phyloP scores from a whole-genome alignment of 1,284 basidiomycete species.

The Melampsora medusae region DNA sequence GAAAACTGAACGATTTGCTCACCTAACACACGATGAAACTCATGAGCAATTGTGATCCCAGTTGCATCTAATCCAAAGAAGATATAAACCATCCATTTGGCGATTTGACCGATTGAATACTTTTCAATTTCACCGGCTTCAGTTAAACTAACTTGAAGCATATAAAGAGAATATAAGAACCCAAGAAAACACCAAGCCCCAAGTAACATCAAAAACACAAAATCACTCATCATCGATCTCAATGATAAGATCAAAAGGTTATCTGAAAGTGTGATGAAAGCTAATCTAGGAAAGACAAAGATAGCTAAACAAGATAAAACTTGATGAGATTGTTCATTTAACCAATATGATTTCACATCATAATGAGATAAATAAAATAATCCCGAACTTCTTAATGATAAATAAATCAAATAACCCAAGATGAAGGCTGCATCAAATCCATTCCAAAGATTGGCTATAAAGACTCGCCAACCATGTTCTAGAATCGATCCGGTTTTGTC shows the following conservation, averaged over 20 bases:
- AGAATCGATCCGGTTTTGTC: slow-evolving; percentile 50
- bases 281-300: slow-evolving; percentile 54
- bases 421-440: slow-evolving; percentile 55
- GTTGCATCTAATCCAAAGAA: slow-evolving; percentile 44
- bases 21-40: slow-evolving; percentile 43
- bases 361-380: slow-evolving; percentile 47
- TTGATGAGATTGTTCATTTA: slow-evolving; percentile 53
- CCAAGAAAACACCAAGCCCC: slow-evolving; percentile 47
- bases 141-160: slow-evolving; percentile 17
- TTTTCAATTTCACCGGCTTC: slow-evolving; percentile 13
- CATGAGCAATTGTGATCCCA: slow-evolving; percentile 32
- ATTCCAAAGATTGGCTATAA: slow-evolving; percentile 54
- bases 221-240: slow-evolving; percentile 55
- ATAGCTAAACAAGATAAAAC: slow-evolving; percentile 53
- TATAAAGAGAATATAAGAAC: slow-evolving; percentile 33
- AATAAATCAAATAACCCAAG: slow-evolving; percentile 53
- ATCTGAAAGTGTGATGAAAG: slow-evolving; percentile 55
- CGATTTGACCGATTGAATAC: slow-evolving; percentile 32
- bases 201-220: slow-evolving; percentile 53
- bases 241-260: slow-evolving; percentile 56
- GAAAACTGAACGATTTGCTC: neutral
- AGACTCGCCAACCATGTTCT: slow-evolving; percentile 52
- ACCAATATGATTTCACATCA: slow-evolving; percentile 43
- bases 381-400: slow-evolving; percentile 52
- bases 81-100: slow-evolving; percentile 44